Evolutionary conservation across 495 filamentous ascomycete species (phyloP).

Genomic region (Aspergillus homomorphus): DNA sequence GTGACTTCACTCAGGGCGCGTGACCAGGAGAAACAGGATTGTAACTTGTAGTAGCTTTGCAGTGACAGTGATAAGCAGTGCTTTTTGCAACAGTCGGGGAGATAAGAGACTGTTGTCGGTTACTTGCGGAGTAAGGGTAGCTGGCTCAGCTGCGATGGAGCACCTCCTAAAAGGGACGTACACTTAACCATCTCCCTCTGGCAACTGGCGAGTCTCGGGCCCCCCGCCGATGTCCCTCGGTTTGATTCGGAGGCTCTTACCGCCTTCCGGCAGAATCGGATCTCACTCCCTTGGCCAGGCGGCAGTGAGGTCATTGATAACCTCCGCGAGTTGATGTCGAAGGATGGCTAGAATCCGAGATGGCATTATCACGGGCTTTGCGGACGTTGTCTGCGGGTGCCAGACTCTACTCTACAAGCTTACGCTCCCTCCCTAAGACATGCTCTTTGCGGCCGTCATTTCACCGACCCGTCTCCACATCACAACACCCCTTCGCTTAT

Average conservation of each 20-base stretch:
- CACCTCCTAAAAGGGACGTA: too few species aligned
- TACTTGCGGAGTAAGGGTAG: not conserved
- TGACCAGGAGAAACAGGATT: not conserved
- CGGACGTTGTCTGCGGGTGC: slow-evolving; percentile 16
- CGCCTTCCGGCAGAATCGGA: not conserved
- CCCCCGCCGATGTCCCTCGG: too few species aligned
- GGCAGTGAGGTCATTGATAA: slow-evolving; percentile 1
- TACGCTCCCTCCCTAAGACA: not conserved
- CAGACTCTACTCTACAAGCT: slow-evolving; percentile 7
- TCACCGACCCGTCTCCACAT: slow-evolving; percentile 20
- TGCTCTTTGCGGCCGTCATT: slow-evolving; percentile 13
- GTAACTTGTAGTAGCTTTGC: not conserved
- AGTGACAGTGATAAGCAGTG: not conserved
- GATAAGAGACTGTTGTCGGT: not conserved
- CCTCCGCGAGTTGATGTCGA: not conserved
- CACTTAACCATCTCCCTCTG: too few species aligned
- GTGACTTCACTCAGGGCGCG: not conserved
- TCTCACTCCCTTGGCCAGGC: not conserved
- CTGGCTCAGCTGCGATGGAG: not conserved
- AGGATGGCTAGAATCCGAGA: slow-evolving; percentile 24
- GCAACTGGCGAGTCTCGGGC: too few species aligned
- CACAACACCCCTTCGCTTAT: slow-evolving; percentile 27
- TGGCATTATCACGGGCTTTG: slow-evolving; percentile 19
- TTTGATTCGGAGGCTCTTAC: not conserved
- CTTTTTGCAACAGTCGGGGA: not conserved